phyloP scores from a whole-genome alignment of 2,329 filamentous ascomycete species.

The Colletotrichum viniferum region DNA sequence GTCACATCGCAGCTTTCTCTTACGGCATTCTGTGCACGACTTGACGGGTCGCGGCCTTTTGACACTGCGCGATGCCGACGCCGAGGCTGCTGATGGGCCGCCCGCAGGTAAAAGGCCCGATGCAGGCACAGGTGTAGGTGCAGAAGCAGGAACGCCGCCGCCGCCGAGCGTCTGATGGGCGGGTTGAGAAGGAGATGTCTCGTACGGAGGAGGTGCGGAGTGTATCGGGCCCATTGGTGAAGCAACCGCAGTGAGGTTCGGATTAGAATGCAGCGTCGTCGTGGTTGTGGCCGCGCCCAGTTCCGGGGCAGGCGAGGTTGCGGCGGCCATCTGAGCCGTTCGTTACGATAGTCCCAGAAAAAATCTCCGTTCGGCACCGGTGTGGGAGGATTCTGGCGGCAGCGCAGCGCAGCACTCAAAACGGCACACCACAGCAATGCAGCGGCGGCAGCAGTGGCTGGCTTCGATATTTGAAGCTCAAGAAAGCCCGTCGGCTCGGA shows the following conservation, averaged over 20 bases:
- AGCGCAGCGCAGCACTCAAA: neutral
- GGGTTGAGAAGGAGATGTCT: conserved; percentile 15
- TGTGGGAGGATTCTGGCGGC: neutral
- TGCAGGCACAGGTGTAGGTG: neutral
- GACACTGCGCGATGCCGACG: conserved; percentile 42
- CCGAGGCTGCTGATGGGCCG: neutral
- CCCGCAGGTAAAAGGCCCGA: neutral
- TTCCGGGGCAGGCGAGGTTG: conserved; percentile 12
- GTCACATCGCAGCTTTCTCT: conserved; percentile 62
- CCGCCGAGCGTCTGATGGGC: conserved; percentile 5
- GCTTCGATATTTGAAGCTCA: conserved; percentile 9
- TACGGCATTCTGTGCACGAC: conserved; percentile 61
- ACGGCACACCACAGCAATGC: conserved; percentile 4
- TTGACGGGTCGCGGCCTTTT: conserved; percentile 61
- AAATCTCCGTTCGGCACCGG: conserved; percentile 5
- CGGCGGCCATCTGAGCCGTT: conserved; percentile 7
- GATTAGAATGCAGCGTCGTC: conserved; percentile 8
- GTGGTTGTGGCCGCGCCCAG: neutral
- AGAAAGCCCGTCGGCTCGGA: neutral
- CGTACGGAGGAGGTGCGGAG: neutral
- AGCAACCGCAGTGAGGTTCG: neutral
- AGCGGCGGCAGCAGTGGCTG: conserved; percentile 5
- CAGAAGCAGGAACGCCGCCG: neutral
- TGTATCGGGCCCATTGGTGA: neutral
- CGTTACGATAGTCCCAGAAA: neutral